These are phyloP conservation scores for Aspergillus terreus DNA, from an alignment of 2,329 filamentous ascomycete species.

Conservation along the genomic window DNA sequence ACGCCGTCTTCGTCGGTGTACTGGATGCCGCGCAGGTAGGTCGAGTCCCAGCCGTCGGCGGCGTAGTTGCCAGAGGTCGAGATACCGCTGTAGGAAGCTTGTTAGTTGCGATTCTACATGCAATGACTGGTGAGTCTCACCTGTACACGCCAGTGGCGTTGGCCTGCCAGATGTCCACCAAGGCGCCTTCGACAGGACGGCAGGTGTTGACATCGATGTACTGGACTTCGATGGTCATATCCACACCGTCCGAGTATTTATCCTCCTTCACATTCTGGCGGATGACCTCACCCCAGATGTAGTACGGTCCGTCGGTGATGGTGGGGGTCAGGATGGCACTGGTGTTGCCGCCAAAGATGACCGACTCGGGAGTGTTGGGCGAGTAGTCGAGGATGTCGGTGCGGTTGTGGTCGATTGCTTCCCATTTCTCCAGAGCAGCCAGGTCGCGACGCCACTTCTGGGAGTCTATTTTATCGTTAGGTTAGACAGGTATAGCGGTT, in stretches of 20 bases:
- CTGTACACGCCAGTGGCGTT: conserved; percentile 48
- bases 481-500: not conserved
- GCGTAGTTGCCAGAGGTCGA: conserved; percentile 26
- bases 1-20: conserved; percentile 47
- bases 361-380: conserved; percentile 25
- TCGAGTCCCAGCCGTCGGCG: conserved; percentile 33
- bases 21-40: conserved; percentile 49
- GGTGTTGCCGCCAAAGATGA: conserved; percentile 41
- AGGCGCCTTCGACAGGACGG: conserved; percentile 34
- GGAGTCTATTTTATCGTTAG: conserved; percentile 10
- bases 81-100: conserved; percentile 20
- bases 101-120: conserved; percentile 1
- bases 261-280: conserved; percentile 41
- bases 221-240: conserved; percentile 43
- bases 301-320: conserved; percentile 45
- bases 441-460: conserved; percentile 33
- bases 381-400: conserved; percentile 28
- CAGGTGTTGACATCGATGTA: conserved; percentile 48
- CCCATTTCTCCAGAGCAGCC: conserved; percentile 37
- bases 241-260: conserved; percentile 36
- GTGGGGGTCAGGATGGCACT: conserved; percentile 44
- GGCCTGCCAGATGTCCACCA: conserved; percentile 47
- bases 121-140: not conserved
- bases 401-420: conserved; percentile 36
- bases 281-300: conserved; percentile 42